These are phyloP conservation scores for Ciborinia camelliae DNA, from an alignment of 2,329 filamentous ascomycete species.

Conservation along the genomic window DNA sequence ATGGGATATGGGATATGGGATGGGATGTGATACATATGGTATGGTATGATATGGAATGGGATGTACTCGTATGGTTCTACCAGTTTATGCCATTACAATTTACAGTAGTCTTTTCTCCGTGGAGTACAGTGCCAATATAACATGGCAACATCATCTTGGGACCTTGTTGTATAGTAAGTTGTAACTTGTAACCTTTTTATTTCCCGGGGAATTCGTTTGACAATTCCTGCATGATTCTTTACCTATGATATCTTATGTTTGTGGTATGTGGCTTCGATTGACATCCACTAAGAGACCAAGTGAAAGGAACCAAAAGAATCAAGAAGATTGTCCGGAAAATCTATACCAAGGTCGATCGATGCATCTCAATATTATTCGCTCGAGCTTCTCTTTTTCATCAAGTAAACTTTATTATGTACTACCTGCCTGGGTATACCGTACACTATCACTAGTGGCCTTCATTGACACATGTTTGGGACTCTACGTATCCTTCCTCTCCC, in stretches of 20 bases:
- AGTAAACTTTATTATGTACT: neutral
- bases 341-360: neutral
- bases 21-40: neutral
- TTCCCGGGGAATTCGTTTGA: neutral
- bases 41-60: neutral
- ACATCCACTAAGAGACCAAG: slow-evolving; percentile 1
- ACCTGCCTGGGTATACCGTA: too few species aligned
- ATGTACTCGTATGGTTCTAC: neutral
- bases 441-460: neutral
- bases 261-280: slow-evolving; percentile 15
- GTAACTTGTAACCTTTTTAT: neutral
- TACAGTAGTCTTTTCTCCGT: neutral
- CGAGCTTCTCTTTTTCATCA: neutral
- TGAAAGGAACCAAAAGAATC: neutral
- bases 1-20: neutral
- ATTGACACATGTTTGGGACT: neutral
- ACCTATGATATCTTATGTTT: slow-evolving; percentile 6
- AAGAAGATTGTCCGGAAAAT: neutral
- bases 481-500: neutral
- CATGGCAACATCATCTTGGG: neutral
- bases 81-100: neutral
- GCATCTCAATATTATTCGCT: neutral
- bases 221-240: slow-evolving; percentile 1
- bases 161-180: too few species aligned
- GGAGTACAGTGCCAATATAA: too few species aligned